Base-by-base conservation (phyloP, 208 protist species). In the Crithidia expoeki region DNA sequence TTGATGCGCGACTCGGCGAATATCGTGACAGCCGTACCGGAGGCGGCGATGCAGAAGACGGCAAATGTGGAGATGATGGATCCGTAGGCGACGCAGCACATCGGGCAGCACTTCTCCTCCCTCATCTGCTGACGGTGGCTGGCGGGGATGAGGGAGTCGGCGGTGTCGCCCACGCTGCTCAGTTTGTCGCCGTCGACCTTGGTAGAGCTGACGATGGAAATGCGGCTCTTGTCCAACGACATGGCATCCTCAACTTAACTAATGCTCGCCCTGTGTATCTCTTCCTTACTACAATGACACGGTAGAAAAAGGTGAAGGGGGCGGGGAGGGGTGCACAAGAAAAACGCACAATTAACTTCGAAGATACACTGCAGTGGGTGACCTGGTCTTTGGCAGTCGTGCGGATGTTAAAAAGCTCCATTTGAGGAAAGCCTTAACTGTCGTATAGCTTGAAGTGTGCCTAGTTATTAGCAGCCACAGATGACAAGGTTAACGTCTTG, bases 41-140 rank as follows among this genome's bases (percentile, higher is more conserved):
- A 81, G 36, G 59, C 52, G 16, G 81, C 66, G 17, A 96, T 62
- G 34, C 82, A 79, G 19, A 89, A 50, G 0, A 84, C 81, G 57
- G 84, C 82, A 21, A 84, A 71, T 23, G 64, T 53, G 14, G 84
- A 79, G 27, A 96, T 76, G 51, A 91, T 53, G 14, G 79, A 62
- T 34, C 91, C 91, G 59, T 88, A 86, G n/a, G 78, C 63, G 51
- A 93, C 81, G 72, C 91, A 94, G 64, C 91, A 96, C 6, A 88
- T 16, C 21, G 85, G 84, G 61, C 91, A 96, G 52, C 81, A 76
- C 64, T 62, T 80, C 65, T 89, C 85, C 23, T 76, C 50, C 28
- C 49, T 33, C 5, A 76, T 47, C 25, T 79, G 68, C 32, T 46
- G 2, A 9, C 76, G 79, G 16, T 79, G 49, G 30, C 52, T 38